phyloP scores from a whole-genome alignment of 768 basidiomycete species.

The Hygrocybe punicea region DNA sequence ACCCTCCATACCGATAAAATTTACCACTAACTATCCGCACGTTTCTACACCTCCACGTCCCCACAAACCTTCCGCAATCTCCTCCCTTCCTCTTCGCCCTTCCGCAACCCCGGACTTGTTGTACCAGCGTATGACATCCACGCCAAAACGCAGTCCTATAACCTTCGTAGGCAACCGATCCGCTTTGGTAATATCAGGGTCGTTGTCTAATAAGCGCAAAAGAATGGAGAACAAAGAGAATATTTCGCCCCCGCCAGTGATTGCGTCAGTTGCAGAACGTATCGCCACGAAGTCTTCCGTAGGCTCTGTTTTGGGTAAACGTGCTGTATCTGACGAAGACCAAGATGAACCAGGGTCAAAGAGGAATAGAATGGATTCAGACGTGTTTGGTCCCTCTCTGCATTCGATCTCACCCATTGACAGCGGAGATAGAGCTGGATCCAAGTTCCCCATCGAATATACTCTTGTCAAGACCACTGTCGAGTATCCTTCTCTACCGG shows the following conservation, averaged over 20 bases:
- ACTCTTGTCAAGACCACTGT: too few relatives aligned
- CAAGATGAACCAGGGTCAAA: constrained; percentile 28
- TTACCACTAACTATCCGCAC: not conserved
- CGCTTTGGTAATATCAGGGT: not conserved
- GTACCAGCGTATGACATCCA: constrained; percentile 17
- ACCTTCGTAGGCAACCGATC: not conserved
- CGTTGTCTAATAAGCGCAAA: constrained; percentile 30
- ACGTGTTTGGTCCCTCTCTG: not conserved
- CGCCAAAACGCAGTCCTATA: constrained; percentile 29
- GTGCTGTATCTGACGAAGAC: constrained; percentile 39
- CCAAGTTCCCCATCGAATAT: too few relatives aligned
- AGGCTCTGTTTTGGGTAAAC: constrained; percentile 41
- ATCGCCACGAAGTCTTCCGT: constrained; percentile 40
- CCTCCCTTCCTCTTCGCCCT: constrained; percentile 24
- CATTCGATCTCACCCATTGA: not conserved
- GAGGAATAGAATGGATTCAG: constrained; percentile 27
- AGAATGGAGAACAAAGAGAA: constrained; percentile 59
- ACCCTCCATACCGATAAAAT: constrained; percentile 31
- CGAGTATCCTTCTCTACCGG: too few relatives aligned
- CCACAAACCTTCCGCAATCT: constrained; percentile 31
- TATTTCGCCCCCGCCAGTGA: constrained; percentile 37
- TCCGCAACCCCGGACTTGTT: constrained; percentile 19
- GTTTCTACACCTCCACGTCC: constrained; percentile 36
- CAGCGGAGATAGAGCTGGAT: not conserved
- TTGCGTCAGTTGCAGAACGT: constrained; percentile 45